Conservation (phyloP, 2,329 filamentous ascomycete genomes). For the Scortechinia acanthostroma region DNA sequence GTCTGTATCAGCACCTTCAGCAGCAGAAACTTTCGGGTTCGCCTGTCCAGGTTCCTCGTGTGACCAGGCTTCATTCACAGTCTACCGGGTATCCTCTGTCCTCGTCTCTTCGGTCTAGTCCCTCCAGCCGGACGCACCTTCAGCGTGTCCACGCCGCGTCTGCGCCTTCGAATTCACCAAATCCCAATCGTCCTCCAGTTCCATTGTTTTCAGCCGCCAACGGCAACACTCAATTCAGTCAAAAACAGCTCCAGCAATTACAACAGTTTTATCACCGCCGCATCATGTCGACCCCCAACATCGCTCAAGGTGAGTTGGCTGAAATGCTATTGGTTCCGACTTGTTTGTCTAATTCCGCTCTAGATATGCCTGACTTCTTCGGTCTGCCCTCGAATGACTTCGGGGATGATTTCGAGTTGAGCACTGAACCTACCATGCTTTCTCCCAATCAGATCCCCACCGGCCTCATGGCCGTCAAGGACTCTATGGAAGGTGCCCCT, state of each 20-base stretch:
- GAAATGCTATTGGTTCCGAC: too few species aligned
- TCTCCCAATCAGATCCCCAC: background rate
- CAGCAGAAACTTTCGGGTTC: constrained; percentile 19
- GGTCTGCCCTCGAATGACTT: background rate
- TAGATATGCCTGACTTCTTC: background rate
- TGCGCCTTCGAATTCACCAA: constrained; percentile 24
- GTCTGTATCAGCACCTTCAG: constrained; percentile 22
- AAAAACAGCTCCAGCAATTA: constrained; percentile 15
- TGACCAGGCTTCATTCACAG: constrained; percentile 24
- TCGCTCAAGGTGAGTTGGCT: constrained; percentile 22
- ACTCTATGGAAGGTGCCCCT: background rate
- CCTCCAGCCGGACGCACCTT: constrained; percentile 21
- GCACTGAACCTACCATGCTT: background rate
- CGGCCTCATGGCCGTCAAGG: background rate
- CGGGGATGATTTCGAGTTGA: background rate
- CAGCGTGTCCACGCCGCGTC: constrained; percentile 24
- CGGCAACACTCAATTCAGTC: constrained; percentile 12
- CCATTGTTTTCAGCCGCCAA: constrained; percentile 22
- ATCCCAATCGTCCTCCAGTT: constrained; percentile 26
- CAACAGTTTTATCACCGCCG: constrained; percentile 13
- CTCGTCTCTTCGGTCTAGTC: constrained; percentile 25
- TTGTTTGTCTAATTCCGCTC: too few species aligned
- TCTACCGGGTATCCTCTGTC: constrained; percentile 18
- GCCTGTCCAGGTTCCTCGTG: constrained; percentile 25
- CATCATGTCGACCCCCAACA: constrained; percentile 26